These are phyloP conservation scores for Zizania palustris DNA, from an alignment of 202 grass and related monocot genomes.

Conservation along the genomic window DNA sequence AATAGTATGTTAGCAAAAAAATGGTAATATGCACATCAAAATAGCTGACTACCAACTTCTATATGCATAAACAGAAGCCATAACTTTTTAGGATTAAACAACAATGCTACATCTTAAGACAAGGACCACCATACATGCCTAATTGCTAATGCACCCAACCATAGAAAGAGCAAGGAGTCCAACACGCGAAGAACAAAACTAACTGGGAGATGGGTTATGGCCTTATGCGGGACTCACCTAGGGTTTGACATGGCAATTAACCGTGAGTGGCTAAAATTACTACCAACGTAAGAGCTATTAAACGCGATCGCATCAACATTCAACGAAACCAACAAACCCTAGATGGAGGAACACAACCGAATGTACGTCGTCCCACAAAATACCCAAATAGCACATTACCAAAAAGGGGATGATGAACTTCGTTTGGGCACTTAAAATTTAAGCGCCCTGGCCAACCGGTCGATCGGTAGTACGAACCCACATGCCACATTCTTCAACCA, in stretches of 20 bases:
- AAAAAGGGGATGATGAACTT: not conserved
- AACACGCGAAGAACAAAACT: not conserved
- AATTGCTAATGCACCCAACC: too few relatives aligned
- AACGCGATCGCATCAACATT: not conserved
- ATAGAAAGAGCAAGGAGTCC: not conserved
- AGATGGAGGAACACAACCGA: not conserved
- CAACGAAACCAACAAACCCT: slow-evolving; percentile 13
- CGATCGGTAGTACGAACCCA: not conserved
- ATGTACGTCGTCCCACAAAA: not conserved
- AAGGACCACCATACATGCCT: not conserved
- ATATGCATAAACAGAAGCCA: not conserved
- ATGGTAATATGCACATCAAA: not conserved
- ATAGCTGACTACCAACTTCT: too few relatives aligned
- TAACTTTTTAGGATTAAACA: not conserved
- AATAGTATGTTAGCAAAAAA: not conserved
- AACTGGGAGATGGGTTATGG: not conserved
- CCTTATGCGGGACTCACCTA: not conserved
- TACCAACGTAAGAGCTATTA: not conserved
- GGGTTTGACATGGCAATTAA: not conserved
- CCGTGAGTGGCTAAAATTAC: not conserved
- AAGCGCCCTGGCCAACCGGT: not conserved
- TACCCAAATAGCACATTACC: not conserved
- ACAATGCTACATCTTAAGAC: not conserved
- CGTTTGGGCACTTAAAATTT: not conserved
- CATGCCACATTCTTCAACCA: not conserved